Base-by-base conservation (phyloP, 306 rosid genomes). In the Cicer chorassanicum region DNA sequence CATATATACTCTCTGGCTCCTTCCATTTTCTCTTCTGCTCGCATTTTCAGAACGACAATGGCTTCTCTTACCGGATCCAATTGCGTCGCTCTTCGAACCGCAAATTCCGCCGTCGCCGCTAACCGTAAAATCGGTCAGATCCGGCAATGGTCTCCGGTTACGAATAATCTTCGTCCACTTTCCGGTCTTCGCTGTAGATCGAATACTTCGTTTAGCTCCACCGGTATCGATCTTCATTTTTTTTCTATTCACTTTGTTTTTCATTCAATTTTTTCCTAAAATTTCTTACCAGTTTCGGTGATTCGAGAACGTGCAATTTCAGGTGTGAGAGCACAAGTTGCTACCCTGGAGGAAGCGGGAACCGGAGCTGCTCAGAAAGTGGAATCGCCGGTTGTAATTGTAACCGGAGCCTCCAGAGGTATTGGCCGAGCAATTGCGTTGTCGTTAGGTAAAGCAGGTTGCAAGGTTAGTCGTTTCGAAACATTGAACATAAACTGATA, bases 321-420 rank as follows among this genome's bases (percentile, higher is more conserved):
- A 91, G 98, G 79, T 67, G 76, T 91, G 78, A 91, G 88, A 87
- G 92, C 96, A 51, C 93, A 93, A 83, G 92, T 88, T 78, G 92
- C 93, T 18, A 88, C 92, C 4, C 74, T 88, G 41, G 93, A 78
- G 41, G 85, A 89, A 64, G 86, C 92, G 21, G 88, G 81, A 74
- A 18, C 86, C 6, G 88, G 75, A 84, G 84, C 80, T 15, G 74
- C 39, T 44, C 78, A 49, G 82, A 83, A 82, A 40, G 89, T 85
- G 83, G 96, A 91, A 84, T 79, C 93, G 77, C 98, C 97, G 21
- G 98, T 91, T 70, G 98, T 84, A 6, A 78, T 93, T 41, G 97
- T 93, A 61, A 93, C 98, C 4, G 98, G 98, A 82, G 98, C 97
- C 48, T 93, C 98, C 19, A 89, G 98, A 86, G 97, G 96, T 9